These are phyloP conservation scores for Solanum chacoense DNA, from an alignment of 305 asterid species.

Conservation along the genomic window DNA sequence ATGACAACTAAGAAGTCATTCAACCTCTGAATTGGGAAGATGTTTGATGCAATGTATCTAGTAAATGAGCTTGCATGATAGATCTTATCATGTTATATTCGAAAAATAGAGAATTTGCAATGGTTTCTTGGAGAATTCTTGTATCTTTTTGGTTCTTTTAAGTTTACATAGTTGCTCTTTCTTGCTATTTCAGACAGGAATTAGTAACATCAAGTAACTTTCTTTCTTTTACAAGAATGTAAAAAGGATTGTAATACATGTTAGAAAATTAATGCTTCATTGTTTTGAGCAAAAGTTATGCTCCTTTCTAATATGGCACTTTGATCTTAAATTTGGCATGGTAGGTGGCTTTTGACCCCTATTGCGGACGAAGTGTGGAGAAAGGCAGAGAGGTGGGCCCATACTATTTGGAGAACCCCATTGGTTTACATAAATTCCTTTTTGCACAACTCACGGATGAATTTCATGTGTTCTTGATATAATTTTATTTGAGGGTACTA, in stretches of 20 bases:
- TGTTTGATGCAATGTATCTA: neutral
- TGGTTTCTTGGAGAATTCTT: neutral
- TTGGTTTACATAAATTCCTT: neutral
- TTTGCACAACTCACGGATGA: neutral
- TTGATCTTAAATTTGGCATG: neutral
- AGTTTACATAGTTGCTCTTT: neutral
- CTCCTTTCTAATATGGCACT: neutral
- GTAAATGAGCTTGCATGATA: neutral
- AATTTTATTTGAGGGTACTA: neutral
- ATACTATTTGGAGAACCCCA: neutral
- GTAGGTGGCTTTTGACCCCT: neutral
- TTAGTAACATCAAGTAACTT: neutral
- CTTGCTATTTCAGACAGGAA: neutral
- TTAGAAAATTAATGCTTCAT: neutral
- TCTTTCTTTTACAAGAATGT: neutral
- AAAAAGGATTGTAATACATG: neutral
- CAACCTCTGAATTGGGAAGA: neutral
- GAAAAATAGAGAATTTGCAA: neutral
- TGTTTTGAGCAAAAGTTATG: neutral
- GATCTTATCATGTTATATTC: neutral
- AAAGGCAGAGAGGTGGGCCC: neutral
- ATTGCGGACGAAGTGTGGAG: neutral
- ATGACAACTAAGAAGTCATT: slow-evolving; percentile 31
- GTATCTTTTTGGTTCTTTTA: neutral
- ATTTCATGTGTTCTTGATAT: neutral